Evolutionary conservation across 2,329 filamentous ascomycete species (phyloP), one percentile per base, ranked within the genome.

Genomic region (Sporothrix phasma): DNA sequence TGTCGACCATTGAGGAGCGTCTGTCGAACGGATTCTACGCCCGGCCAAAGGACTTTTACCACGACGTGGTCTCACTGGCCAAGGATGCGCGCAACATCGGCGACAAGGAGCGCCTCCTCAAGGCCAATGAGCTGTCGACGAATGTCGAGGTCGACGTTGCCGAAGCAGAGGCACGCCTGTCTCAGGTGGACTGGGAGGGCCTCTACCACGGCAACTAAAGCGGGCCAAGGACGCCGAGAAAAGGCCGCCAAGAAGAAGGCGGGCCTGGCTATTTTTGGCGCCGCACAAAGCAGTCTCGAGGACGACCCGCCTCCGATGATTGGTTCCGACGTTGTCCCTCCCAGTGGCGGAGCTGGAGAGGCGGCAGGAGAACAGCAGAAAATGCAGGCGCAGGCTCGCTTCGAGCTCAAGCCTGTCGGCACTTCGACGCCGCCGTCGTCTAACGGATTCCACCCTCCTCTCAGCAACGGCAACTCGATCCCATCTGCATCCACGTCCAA

Each of bases 11-110:
- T 62, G 94, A 99, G 77, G 92, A 96, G 73, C 87, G 94, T n/a
- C 80, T 99, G 39, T 95, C 92, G 4, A 97, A 99, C 73, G 94
- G 94, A 5, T 99, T 91, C 76, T 99, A 99, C 75, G 90, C 92
- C 69, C 86, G 92, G 11, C 90, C 92, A 0, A 88, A 88, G 70
- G 93, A 97, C 73, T 99, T 97, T 72, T 76, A 96, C 60, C 86
- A 87, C 46, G 94, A 99, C 73, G 90, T 97, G 70, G 90, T 88
- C 73, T 84, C 87, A 41, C 78, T 99, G 5, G 88, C 88, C 24
- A 93, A 90, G 73, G 94, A 99, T 76, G 87, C 92, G 11, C 89
- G 87, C 72, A 87, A 86, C 11, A 83, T 87, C 65, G 90, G 88
- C n/a, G 93, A 97, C 70, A 86, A 87, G 69, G 89, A 96, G 67